Evolutionary conservation across 345 rosid genomes (phyloP), one percentile per base, ranked within the genome.

Genomic region (Citrus sp.): DNA sequence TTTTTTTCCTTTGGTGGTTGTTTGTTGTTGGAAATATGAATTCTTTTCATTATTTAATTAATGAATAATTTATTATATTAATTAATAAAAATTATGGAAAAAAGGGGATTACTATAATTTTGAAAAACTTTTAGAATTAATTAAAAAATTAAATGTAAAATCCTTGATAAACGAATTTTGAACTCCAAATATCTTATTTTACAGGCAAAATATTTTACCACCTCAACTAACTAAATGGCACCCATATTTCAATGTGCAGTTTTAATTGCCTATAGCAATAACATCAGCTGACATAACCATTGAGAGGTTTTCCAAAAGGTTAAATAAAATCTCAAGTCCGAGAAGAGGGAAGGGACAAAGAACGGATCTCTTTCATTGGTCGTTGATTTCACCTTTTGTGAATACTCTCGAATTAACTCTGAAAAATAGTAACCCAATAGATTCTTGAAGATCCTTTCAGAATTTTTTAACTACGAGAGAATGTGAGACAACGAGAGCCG

Each of bases 161-260:
- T 0, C 40, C 40, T 37, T 37, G 40, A 1, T 38, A 42, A 42
- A 42, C 4, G 1, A 3, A 3, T 1, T 42, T 42, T 42, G 49
- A 42, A 12, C 1, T 3, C 1, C 4, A 42, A 0, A 12, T 0
- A 0, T 42, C 49, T 12, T 42, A 42, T 42, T 0, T 42, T 10
- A 1, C 0, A 46, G 18, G 12, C 1, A 3, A 46, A 3, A 0
- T 0, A 42, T 46, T 10, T 46, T 46, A 13, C 0, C 51, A 46
- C 51, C 5, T 46, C 5, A 46, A 13, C 16, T 42, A 12, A 10
- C 16, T 13, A 46, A 2, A 13, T 0, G 51, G 51, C 18, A 13
- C 51, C 1, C 51, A 13, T 46, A 46, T 0, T 0, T 12, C 5
- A 46, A 46, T 46, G 0, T 46, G 51, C 1, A 46, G 18, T 13